phyloP scores from a whole-genome alignment of 176 grass and related monocot species.

The Saccharum officinarum region DNA sequence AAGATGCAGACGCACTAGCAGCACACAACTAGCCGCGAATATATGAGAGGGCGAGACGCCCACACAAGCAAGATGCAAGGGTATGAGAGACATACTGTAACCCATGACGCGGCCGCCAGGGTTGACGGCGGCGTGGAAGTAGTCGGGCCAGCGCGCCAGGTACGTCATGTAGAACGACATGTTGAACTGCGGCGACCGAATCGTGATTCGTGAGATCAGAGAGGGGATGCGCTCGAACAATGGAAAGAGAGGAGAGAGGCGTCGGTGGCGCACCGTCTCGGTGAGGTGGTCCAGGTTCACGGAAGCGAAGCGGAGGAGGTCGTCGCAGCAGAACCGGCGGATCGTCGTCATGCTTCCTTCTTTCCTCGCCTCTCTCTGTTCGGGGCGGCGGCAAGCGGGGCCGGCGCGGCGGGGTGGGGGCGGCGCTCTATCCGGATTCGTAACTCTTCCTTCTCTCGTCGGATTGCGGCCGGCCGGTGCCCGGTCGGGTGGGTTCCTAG shows the following conservation, averaged over 20 bases:
- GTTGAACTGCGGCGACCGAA: conserved; percentile 64
- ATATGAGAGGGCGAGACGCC: neutral
- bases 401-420: neutral
- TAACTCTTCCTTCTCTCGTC: neutral
- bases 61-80: neutral
- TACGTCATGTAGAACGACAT: conserved; percentile 99
- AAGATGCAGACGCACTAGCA: neutral
- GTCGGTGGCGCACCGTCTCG: conserved; percentile 53
- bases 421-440: conserved; percentile 35
- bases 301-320: conserved; percentile 82
- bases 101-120: conserved; percentile 88
- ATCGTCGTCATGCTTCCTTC: conserved; percentile 74
- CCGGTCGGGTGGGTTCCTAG: neutral
- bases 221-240: neutral
- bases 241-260: neutral
- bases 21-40: neutral
- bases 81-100: conserved; percentile 61
- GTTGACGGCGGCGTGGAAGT: conserved; percentile 78
- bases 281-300: conserved; percentile 99
- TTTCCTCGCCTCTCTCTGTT: neutral
- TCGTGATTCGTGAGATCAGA: neutral
- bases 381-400: neutral
- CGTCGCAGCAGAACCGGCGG: conserved; percentile 94
- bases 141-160: conserved; percentile 95
- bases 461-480: neutral